A percentile compares a stretch with the other conserved stretches of the same genome.
These are phyloP conservation scores for Rhizoclosmatium sp. DNA, from an alignment of 192 early-diverging fungal genomes.

Conservation along the genomic window DNA sequence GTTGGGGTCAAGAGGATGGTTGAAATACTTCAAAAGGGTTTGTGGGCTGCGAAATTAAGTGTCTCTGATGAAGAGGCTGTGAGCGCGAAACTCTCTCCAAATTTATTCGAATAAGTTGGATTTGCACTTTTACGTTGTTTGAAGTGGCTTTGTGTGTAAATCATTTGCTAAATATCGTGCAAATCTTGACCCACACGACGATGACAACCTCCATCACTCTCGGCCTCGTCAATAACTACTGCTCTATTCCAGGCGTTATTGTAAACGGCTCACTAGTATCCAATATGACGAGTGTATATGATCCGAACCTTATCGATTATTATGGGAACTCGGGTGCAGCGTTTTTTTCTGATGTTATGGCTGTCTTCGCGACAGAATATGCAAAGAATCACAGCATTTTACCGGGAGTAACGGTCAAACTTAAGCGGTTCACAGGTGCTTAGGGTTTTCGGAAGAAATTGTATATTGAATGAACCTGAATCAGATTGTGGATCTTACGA, in stretches of 20 bases:
- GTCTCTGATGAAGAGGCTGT: slow-evolving; percentile 37
- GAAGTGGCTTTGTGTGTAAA: slow-evolving; percentile 40
- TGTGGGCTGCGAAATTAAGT: slow-evolving; percentile 35
- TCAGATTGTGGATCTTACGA: slow-evolving; percentile 6
- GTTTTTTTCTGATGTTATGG: background rate
- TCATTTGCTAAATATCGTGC: background rate
- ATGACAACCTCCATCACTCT: background rate
- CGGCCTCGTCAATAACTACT: slow-evolving; percentile 9
- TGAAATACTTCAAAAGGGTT: slow-evolving; percentile 7
- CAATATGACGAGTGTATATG: background rate
- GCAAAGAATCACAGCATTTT: slow-evolving; percentile 5
- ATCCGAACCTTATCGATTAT: background rate
- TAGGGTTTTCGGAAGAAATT: background rate
- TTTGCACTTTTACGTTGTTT: too few relatives aligned
- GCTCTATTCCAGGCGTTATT: background rate
- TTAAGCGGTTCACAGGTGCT: slow-evolving; percentile 6
- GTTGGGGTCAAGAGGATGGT: slow-evolving; percentile 12
- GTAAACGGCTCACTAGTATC: background rate
- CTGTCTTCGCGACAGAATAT: background rate
- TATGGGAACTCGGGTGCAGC: background rate
- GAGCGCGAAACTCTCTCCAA: slow-evolving; percentile 15
- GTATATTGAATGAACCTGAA: background rate
- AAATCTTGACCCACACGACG: background rate
- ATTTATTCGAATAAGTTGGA: too few relatives aligned
- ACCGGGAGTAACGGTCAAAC: slow-evolving; percentile 1